Evolutionary conservation across 805 yeast species (phyloP).

Genomic region (Candida yuanshanica): DNA sequence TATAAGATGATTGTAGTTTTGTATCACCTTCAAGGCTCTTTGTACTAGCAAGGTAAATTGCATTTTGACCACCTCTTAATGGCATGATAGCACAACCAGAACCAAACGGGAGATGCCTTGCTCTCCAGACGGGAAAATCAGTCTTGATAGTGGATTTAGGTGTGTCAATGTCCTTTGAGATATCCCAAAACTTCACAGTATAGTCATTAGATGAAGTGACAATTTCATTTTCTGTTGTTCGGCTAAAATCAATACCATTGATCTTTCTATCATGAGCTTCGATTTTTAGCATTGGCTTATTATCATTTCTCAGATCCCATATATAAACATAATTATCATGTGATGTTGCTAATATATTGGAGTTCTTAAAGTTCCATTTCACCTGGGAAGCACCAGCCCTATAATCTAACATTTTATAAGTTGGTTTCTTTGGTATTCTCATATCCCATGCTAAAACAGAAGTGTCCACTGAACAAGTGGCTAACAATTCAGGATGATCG

Average conservation of each 20-base stretch:
- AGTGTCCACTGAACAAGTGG: constrained; percentile 92
- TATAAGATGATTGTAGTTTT: constrained; percentile 45
- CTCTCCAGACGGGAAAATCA: constrained; percentile 83
- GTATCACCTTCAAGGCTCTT: constrained; percentile 25
- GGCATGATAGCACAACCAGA: constrained; percentile 88
- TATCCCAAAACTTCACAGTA: constrained; percentile 80
- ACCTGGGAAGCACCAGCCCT: constrained; percentile 92
- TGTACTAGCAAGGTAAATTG: constrained; percentile 31
- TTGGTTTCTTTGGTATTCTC: constrained; percentile 71
- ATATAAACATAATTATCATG: constrained; percentile 76
- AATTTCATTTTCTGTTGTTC: constrained; percentile 50
- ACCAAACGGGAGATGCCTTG: constrained; percentile 87
- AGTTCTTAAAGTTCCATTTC: constrained; percentile 80
- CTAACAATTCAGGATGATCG: constrained; percentile 74
- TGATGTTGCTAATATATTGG: constrained; percentile 74
- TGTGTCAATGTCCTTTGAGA: constrained; percentile 31
- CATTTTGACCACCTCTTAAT: constrained; percentile 70
- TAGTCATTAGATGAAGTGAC: constrained; percentile 85
- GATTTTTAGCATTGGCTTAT: constrained; percentile 61
- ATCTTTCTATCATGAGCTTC: constrained; percentile 81
- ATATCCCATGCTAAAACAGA: constrained; percentile 88
- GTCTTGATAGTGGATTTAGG: constrained; percentile 62
- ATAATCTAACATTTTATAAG: constrained; percentile 86
- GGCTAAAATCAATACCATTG: constrained; percentile 82
- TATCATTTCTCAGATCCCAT: constrained; percentile 88